Base-by-base conservation (phyloP, 1,139 yeast species). In the Sugiyamaella grinbergsii region DNA sequence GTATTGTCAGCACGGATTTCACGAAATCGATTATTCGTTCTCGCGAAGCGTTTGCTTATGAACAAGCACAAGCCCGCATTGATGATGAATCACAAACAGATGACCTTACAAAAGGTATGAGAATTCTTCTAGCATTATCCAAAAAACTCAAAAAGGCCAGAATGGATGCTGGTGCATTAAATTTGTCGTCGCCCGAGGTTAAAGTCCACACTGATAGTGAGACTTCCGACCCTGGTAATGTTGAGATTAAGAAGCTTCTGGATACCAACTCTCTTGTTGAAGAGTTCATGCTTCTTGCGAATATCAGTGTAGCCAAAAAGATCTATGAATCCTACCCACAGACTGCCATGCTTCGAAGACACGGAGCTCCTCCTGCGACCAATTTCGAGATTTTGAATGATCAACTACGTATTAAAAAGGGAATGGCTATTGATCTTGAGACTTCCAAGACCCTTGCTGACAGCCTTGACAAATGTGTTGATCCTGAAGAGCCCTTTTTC, bases 281-380 rank as follows among this genome's bases (percentile, higher is more conserved):
- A 70, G 99, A 94, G 70, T 94, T 94, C 70, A 94, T 94, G 99
- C 78, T 94, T 78, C 77, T 94, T 61, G 99, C 98, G 50, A 94
- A 94, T 65, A 93, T 91, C 50, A 84, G 96, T 13, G 99, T 94
- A 19, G 98, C 98, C 2, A 78, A 89, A 63, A 89, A 87, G 67
- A 93, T 93, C 43, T 88, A 82, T 67, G 95, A 89, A 54, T 83
- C 96, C 1, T 93, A 84, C 67, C 98, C 98, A 6, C 98, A 94
- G 70, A 91, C 97, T 6, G 98, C 99, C 13, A 90, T 93, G 97
- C 75, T 93, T 54, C 86, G 76, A 51, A 83, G 98, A 64, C 99
- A 94, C 69, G 96, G 90, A 11, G 80, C 96, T 6, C 98, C 99
- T 16, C 98, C 98, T 24, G 82, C 93, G 0, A 83, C 96, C 1